Evolutionary conservation across 805 yeast genomes (phyloP), one percentile per base, ranked within the genome.

Genomic region (Naumovozyma baii): DNA sequence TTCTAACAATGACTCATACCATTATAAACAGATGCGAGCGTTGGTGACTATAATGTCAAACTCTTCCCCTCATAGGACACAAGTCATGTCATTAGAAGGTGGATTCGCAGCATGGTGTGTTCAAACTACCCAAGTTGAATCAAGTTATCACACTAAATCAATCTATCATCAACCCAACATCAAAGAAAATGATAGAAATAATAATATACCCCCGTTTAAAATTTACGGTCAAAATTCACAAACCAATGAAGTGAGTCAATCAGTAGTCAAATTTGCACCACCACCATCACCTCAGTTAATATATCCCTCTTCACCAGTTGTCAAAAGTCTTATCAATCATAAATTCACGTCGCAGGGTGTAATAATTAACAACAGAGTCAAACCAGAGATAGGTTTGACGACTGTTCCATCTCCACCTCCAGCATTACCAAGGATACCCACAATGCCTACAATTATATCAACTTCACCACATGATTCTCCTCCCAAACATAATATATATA

Each of bases 401-500:
- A 10, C 26, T 7, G 10, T 22, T 10, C 26, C 26, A 22, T 7
- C 26, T 22, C 26, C 26, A 22, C 26, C 26, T 10, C 26, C 26
- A 22, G 9, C 26, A 22, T 22, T 22, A 22, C 26, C 26, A 22
- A 22, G 26, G 10, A 22, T 22, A 7, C 26, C 26, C 26, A 22
- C 10, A 10, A 22, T n/a, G n/a, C n/a, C n/a, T n/a, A n/a, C n/a
- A n/a, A n/a, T n/a, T n/a, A n/a, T n/a, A n/a, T n/a, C n/a, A n/a
- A n/a, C n/a, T n/a, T n/a, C n/a, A n/a, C n/a, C n/a, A n/a, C n/a
- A 22, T 22, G 26, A 22, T 7, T 22, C 26, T 10, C 7, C 10
- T 10, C 10, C 9, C 9, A 22, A 41, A 22, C 53, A 46, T 40
- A 52, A 50, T 25, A 32, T 58, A 19, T 62, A 66, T 41, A 70